phyloP scores from a whole-genome alignment of 306 rosid genomes.

The Abrus precatorius region DNA sequence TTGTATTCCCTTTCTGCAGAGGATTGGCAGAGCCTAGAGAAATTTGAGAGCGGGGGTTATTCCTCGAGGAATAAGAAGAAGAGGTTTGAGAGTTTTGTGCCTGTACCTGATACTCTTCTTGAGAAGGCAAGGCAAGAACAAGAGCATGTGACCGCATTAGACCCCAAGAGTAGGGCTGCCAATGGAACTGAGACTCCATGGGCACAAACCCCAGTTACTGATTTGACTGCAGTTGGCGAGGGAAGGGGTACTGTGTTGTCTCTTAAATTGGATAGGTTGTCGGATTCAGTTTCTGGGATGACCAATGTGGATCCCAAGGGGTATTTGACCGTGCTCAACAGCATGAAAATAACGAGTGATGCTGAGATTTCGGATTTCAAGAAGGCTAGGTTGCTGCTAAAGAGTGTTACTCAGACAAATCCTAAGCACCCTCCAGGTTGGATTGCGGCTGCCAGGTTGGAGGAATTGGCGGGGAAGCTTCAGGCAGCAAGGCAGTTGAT shows the following conservation, averaged over 20 bases:
- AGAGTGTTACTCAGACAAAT: conserved; percentile 90
- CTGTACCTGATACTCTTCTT: conserved; percentile 84
- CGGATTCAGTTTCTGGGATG: conserved; percentile 83
- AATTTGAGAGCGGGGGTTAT: conserved; percentile 80
- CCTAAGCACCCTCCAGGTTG: conserved; percentile 93
- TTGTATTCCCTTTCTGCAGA: conserved; percentile 68
- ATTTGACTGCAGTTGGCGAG: conserved; percentile 92
- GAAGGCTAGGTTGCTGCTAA: conserved; percentile 82
- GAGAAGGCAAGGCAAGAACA: conserved; percentile 94
- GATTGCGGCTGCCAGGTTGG: conserved; percentile 92
- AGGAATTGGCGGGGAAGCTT: conserved; percentile 90
- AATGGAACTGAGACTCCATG: conserved; percentile 87
- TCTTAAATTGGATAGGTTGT: conserved; percentile 79
- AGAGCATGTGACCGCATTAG: conserved; percentile 89
- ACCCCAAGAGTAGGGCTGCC: conserved; percentile 81
- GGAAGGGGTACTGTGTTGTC: conserved; percentile 92
- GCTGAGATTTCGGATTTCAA: conserved; percentile 89
- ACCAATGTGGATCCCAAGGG: conserved; percentile 88
- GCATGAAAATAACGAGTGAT: conserved; percentile 93
- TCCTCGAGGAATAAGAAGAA: conserved; percentile 81
- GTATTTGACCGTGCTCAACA: conserved; percentile 78
- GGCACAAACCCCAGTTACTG: conserved; percentile 90
- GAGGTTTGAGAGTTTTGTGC: conserved; percentile 91
- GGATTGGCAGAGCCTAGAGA: conserved; percentile 85
- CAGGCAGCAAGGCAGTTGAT: conserved; percentile 85